A percentile compares a stretch with the other conserved stretches of the same genome.
These are phyloP conservation scores for Dendrobium chrysotoxum DNA, from an alignment of 106 monocot genomes.

Conservation along the genomic window DNA sequence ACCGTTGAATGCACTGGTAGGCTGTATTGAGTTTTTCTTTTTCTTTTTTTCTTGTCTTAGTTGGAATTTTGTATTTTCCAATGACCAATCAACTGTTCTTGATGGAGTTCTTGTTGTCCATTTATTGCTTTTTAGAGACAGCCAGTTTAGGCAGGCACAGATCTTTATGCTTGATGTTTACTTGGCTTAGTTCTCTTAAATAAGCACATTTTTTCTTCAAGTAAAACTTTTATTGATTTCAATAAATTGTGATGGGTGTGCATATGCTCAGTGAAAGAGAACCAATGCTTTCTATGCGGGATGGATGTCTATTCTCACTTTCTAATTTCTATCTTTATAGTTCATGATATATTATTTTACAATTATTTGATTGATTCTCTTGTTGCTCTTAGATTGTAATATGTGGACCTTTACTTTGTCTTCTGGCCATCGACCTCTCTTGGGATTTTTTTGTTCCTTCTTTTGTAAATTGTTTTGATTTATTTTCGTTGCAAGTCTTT, in stretches of 20 bases:
- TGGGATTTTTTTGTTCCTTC: too few species aligned
- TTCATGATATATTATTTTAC: too few species aligned
- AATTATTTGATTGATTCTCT: too few species aligned
- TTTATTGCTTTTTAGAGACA: background rate
- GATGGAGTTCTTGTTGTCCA: background rate
- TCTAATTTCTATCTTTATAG: too few species aligned
- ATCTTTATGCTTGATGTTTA: background rate
- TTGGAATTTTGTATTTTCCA: background rate
- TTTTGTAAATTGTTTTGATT: too few species aligned
- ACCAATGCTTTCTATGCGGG: too few species aligned
- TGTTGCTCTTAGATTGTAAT: too few species aligned
- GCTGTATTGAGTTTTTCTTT: constrained; percentile 34
- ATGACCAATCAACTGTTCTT: background rate
- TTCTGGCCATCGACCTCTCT: too few species aligned
- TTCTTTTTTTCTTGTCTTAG: background rate
- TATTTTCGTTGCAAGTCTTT: too few species aligned
- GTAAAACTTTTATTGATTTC: background rate
- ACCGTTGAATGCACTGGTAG: constrained; percentile 58
- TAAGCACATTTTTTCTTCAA: background rate
- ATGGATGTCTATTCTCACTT: too few species aligned
- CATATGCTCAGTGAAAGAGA: background rate
- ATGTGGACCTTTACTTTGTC: too few species aligned
- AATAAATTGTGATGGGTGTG: background rate
- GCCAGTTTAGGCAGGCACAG: background rate
- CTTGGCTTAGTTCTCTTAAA: background rate